phyloP scores from a whole-genome alignment of 176 grass and related monocot genomes.

The Juncus inflexus region DNA sequence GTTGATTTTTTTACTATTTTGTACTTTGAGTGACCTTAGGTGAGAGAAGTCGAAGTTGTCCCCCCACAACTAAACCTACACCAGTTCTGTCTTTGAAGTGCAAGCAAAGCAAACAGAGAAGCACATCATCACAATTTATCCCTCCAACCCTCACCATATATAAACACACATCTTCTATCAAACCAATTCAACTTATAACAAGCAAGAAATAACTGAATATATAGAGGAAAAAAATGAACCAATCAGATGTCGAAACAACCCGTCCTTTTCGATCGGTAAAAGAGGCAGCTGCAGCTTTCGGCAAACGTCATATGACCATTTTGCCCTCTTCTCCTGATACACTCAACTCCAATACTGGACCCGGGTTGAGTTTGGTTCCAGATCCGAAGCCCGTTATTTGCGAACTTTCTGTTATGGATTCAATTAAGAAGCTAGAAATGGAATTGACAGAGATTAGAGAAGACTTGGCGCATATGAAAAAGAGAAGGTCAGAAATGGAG shows the following conservation, averaged over 20 bases:
- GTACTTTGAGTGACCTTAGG: constrained; percentile 10
- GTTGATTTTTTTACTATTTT: neutral
- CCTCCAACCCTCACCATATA: constrained; percentile 2
- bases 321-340: neutral
- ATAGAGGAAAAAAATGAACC: constrained; percentile 5
- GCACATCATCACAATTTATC: constrained; percentile 1
- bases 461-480: constrained; percentile 27
- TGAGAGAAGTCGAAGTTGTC: constrained; percentile 9
- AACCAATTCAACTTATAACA: neutral
- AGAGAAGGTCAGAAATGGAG: constrained; percentile 26
- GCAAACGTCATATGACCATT: neutral
- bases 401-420: constrained; percentile 11
- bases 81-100: constrained; percentile 29
- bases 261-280: constrained; percentile 23
- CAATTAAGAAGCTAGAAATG: constrained; percentile 25
- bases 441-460: constrained; percentile 20
- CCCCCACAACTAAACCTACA: constrained; percentile 11
- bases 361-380: neutral
- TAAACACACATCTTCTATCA: neutral
- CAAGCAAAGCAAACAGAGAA: constrained; percentile 36
- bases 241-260: constrained; percentile 24
- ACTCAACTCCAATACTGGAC: neutral
- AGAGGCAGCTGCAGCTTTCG: constrained; percentile 28
- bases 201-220: neutral
- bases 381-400: constrained; percentile 6